phyloP scores from a whole-genome alignment of 208 protist genomes.

The Crithidia fasciculata region DNA sequence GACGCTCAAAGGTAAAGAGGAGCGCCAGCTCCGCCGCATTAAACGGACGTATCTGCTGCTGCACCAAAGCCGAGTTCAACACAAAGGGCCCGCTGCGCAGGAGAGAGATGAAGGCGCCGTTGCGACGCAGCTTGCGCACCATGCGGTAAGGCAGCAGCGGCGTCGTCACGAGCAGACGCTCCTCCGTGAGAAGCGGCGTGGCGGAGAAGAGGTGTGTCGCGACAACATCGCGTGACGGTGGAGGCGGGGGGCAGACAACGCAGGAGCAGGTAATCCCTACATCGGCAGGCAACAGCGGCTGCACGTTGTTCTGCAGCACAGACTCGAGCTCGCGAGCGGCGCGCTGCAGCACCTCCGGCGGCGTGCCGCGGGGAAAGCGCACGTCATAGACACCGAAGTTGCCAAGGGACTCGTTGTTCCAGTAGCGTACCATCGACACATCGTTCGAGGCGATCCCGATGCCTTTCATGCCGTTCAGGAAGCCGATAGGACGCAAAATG shows the following conservation, averaged over 20 bases:
- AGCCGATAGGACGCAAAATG: constrained; percentile 79
- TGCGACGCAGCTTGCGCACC: constrained; percentile 53
- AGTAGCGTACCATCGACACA: constrained; percentile 85
- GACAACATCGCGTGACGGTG: constrained; percentile 17
- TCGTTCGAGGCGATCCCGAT: constrained; percentile 83
- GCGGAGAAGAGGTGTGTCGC: constrained; percentile 17
- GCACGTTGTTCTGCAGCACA: constrained; percentile 39
- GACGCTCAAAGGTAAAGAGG: constrained; percentile 86
- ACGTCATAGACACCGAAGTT: constrained; percentile 89
- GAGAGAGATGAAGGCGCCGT: constrained; percentile 59
- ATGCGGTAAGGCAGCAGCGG: constrained; percentile 80
- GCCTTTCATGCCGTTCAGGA: constrained; percentile 80
- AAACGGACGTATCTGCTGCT: constrained; percentile 46
- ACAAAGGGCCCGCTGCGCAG: constrained; percentile 80
- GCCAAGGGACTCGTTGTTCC: constrained; percentile 89
- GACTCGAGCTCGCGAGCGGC: constrained; percentile 36
- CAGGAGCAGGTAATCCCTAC: constrained; percentile 65
- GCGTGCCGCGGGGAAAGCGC: constrained; percentile 72
- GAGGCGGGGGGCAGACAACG: constrained; percentile 23
- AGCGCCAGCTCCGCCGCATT: constrained; percentile 68
- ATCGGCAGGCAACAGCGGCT: constrained; percentile 40
- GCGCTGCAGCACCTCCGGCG: constrained; percentile 50
- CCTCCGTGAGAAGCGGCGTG: constrained; percentile 28
- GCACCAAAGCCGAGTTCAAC: constrained; percentile 41
- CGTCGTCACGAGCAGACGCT: constrained; percentile 67